Evolutionary conservation across 345 rosid genomes (phyloP), one percentile per base, ranked within the genome.

Genomic region (Turnera subulata): DNA sequence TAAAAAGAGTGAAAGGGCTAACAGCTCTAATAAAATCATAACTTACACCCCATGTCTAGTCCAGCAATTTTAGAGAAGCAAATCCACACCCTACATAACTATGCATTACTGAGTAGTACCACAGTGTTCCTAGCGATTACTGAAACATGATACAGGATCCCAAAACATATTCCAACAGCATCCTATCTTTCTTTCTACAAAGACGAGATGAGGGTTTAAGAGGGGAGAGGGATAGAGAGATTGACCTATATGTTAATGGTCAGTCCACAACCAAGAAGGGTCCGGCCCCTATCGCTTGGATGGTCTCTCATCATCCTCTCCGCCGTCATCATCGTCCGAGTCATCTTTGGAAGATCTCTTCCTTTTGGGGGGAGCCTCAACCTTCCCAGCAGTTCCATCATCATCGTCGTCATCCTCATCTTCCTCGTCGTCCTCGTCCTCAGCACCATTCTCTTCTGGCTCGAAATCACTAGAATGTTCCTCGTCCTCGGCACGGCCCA

Each of bases 381-480:
- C 78, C 74, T 85, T 87, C 16, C 79, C 45, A 2, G 45, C 45
- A 42, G 1, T 70, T 2, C 33, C 65, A 0, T 79, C 69, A 3
- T 60, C 75, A 11, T 72, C 65, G 0, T 79, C 69, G 2, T 60
- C 75, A 11, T 72, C 76, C 0, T 79, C 82, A 0, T 78, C 83
- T 35, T 76, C 81, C 39, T 76, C 88, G 0, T 82, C 82, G 0
- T 40, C 22, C 2, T 82, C 90, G 0, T 87, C 89, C 6, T 78
- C 92, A 5, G 79, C 84, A 25, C 84, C 92, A 20, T 83, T 86
- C 73, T 87, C 97, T 47, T 80, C 88, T 0, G 91, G 91, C 56
- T 88, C 96, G 24, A 88, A 85, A 70, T 88, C 97, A 61, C 94
- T 87, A 12, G 91, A 93, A 21, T 91, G 91, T 62, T 85, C 97